Percentiles rank a stretch among this genome's conserved stretches.
These are phyloP conservation scores for Aspergillus baeticus DNA, from an alignment of 495 filamentous ascomycete species.

Conservation along the genomic window DNA sequence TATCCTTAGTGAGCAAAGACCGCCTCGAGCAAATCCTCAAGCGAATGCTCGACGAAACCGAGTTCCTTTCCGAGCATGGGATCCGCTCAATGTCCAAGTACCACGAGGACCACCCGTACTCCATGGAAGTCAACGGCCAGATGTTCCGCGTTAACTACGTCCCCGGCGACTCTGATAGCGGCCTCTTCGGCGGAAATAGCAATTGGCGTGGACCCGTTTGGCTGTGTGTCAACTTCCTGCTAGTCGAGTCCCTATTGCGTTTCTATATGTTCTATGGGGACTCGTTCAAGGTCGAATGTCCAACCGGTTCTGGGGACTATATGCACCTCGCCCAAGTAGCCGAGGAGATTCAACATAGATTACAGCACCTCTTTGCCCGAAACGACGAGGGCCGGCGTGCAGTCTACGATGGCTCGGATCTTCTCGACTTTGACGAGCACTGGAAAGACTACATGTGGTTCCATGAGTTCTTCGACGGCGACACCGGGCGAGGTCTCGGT, in stretches of 20 bases:
- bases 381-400: constrained; percentile 82
- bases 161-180: constrained; percentile 89
- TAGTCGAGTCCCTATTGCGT: constrained; percentile 86
- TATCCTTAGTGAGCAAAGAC: constrained; percentile 87
- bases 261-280: constrained; percentile 97
- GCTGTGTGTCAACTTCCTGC: constrained; percentile 93
- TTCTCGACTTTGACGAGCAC: constrained; percentile 84
- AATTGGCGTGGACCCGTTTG: constrained; percentile 96
- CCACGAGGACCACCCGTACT: constrained; percentile 85
- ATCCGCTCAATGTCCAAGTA: constrained; percentile 93
- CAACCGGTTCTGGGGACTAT: constrained; percentile 86
- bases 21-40: constrained; percentile 80
- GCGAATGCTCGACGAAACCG: constrained; percentile 90
- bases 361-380: constrained; percentile 86
- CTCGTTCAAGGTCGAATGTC: constrained; percentile 84
- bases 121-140: constrained; percentile 95
- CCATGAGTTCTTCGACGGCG: constrained; percentile 96
- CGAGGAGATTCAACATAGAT: constrained; percentile 90
- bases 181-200: constrained; percentile 93
- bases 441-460: constrained; percentile 96
- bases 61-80: constrained; percentile 87
- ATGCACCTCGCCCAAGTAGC: constrained; percentile 98
- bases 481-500: constrained; percentile 83
- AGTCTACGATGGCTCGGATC: constrained; percentile 76
- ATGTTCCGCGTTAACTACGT: constrained; percentile 86